These are phyloP conservation scores for Osmanthus fragrans DNA, from an alignment of 257 asterid genomes.

Conservation along the genomic window DNA sequence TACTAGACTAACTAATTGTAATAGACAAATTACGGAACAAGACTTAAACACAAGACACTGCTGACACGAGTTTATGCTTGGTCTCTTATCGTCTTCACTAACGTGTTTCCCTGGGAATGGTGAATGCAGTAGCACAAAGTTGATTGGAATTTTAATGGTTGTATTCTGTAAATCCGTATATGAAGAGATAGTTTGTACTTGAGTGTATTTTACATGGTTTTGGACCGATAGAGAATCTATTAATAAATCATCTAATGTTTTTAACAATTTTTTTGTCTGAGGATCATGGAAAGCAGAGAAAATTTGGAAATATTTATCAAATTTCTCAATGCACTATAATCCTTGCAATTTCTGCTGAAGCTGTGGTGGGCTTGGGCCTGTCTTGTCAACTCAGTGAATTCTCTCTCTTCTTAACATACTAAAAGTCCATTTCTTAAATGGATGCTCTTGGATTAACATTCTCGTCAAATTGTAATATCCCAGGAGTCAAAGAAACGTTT, in stretches of 20 bases:
- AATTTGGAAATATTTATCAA: not conserved
- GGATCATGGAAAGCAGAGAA: no score
- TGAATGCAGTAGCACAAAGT: not conserved
- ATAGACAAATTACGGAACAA: not conserved
- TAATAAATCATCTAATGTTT: no score
- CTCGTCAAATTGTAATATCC: not conserved
- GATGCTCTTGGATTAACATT: not conserved
- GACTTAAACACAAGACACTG: not conserved
- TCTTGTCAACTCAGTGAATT: not conserved
- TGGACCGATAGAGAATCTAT: not conserved
- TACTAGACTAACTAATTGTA: not conserved
- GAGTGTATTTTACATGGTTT: not conserved
- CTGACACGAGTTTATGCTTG: not conserved
- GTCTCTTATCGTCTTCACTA: not conserved
- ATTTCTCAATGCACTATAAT: not conserved
- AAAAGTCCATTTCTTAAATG: not conserved
- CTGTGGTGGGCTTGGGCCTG: not conserved
- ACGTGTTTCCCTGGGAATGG: not conserved
- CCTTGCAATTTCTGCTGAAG: not conserved
- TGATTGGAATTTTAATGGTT: not conserved
- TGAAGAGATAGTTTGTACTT: not conserved
- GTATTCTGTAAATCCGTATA: not conserved
- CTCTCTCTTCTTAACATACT: not conserved
- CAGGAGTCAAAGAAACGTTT: not conserved
- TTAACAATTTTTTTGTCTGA: no score